phyloP scores from a whole-genome alignment of 495 filamentous ascomycete species.

The Aspergillus sclerotiicarbonarius region DNA sequence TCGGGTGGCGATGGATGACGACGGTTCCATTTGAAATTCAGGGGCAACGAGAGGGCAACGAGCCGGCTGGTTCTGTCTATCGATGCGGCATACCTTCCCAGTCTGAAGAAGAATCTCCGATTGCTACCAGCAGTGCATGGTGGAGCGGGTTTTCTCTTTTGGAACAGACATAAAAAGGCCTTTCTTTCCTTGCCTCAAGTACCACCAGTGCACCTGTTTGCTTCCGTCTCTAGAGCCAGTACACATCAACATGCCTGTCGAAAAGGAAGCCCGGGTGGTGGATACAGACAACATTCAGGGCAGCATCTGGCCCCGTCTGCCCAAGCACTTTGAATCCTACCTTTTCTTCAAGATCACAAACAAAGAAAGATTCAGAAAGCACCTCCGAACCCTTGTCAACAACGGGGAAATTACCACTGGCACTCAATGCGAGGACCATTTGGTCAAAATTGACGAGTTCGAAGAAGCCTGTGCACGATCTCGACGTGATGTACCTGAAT shows the following conservation, averaged over 20 bases:
- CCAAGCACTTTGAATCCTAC: conserved; percentile 31
- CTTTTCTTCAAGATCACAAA: conserved; percentile 32
- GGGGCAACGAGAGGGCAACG: background rate
- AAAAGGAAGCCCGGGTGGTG: background rate
- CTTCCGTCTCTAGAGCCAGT: background rate
- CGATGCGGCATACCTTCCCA: no score
- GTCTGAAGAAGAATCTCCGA: no score
- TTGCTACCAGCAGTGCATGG: no score
- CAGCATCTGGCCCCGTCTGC: conserved; percentile 26
- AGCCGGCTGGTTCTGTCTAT: background rate
- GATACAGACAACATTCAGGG: conserved; percentile 20
- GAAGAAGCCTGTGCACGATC: background rate
- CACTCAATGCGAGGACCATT: background rate
- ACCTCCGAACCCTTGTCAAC: conserved; percentile 21
- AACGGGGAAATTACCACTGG: conserved; percentile 19
- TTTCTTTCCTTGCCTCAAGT: background rate
- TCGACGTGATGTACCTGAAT: background rate
- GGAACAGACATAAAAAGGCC: conserved; percentile 2
- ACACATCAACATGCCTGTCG: background rate
- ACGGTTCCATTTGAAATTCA: background rate
- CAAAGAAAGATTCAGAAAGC: conserved; percentile 23
- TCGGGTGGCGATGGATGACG: conserved; percentile 1
- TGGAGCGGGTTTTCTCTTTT: background rate
- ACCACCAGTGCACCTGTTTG: background rate
- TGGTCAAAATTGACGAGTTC: background rate